Evolutionary conservation across 225 moss, liverwort and hornwort genomes (phyloP).

Genomic region (Pleurozium schreberi): DNA sequence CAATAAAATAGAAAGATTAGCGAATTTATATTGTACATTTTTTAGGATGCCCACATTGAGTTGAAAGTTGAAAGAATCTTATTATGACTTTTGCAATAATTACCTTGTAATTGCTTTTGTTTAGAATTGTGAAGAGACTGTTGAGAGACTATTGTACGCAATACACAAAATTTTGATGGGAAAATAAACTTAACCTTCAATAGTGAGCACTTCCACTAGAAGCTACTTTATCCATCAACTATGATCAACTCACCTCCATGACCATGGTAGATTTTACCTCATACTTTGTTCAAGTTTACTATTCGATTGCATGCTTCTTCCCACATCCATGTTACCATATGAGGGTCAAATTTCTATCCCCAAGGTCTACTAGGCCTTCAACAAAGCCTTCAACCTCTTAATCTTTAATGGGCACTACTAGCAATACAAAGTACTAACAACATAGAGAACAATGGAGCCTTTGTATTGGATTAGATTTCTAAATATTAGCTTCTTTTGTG

Average conservation of each 20-base stretch:
- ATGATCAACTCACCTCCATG: background rate
- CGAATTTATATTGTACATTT: too few species aligned
- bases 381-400: accelerated
- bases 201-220: background rate
- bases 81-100: background rate
- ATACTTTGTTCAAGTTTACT: background rate
- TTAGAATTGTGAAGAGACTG: background rate
- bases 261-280: too few species aligned
- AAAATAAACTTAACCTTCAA: background rate
- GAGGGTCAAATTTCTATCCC: background rate
- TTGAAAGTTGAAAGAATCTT: background rate
- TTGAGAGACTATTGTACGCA: background rate
- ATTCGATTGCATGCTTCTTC: background rate
- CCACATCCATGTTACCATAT: accelerated
- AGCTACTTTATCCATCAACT: too few species aligned
- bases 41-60: accelerated
- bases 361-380: accelerated
- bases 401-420: too few species aligned
- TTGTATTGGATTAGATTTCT: too few species aligned
- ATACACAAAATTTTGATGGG: background rate
- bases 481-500: too few species aligned
- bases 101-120: background rate
- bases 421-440: too few species aligned
- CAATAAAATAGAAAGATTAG: too few species aligned
- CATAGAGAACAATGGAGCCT: too few species aligned